phyloP scores from a whole-genome alignment of 1,284 basidiomycete species.

The Fomes fomentarius region DNA sequence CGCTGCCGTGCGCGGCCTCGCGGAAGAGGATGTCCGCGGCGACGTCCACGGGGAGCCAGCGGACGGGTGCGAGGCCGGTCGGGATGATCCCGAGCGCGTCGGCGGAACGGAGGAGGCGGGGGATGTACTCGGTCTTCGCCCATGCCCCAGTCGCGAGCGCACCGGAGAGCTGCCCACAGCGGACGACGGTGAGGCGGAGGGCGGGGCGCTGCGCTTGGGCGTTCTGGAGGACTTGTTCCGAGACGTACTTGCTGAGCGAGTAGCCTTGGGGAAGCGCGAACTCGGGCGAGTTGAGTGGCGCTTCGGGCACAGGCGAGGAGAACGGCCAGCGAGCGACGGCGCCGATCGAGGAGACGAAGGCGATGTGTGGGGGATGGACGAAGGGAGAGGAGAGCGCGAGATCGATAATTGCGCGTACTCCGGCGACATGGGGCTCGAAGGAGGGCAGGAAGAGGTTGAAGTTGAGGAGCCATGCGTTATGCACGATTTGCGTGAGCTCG shows the following conservation, averaged over 20 bases:
- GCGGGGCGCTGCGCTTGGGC: constrained; percentile 10
- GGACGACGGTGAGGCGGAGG: constrained; percentile 20
- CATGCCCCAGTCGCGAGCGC: constrained; percentile 22
- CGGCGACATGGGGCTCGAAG: constrained; percentile 14
- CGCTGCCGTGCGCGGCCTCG: constrained; percentile 6
- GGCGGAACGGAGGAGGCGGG: constrained; percentile 21
- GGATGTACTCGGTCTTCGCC: constrained; percentile 25
- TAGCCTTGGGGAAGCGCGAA: constrained; percentile 23
- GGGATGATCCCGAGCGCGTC: constrained; percentile 18
- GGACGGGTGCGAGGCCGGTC: constrained; percentile 8
- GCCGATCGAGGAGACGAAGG: constrained; percentile 35
- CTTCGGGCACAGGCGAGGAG: constrained; percentile 20
- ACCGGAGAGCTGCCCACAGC: constrained; percentile 27
- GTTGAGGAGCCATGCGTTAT: constrained; percentile 37
- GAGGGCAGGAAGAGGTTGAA: constrained; percentile 30
- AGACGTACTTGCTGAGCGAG: constrained; percentile 26
- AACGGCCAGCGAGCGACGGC: constrained; percentile 20
- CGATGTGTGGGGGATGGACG: constrained; percentile 23
- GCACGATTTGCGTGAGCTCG: constrained; percentile 29
- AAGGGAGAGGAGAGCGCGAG: constrained; percentile 27
- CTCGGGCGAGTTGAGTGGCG: constrained; percentile 13
- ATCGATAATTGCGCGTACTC: constrained; percentile 10
- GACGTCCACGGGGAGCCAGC: constrained; percentile 13
- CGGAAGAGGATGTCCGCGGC: constrained; percentile 8
- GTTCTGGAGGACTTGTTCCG: constrained; percentile 21